A percentile compares a stretch with the other conserved stretches of the same genome.
Conservation (phyloP, 805 yeast genomes). For the Metschnikowia orientalis region DNA sequence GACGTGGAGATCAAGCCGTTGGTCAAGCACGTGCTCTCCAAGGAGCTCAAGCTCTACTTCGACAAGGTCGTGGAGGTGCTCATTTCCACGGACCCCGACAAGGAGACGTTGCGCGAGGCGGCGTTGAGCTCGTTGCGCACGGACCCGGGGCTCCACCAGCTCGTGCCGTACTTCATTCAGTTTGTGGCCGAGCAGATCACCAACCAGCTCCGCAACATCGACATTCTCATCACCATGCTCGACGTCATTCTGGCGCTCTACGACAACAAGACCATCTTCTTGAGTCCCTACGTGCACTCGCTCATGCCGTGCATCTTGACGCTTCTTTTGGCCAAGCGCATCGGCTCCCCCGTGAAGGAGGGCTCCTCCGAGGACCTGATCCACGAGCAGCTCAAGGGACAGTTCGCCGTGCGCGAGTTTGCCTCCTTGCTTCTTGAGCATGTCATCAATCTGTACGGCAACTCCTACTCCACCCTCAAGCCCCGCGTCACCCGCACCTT, state of each 20-base stretch:
- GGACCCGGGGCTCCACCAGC: slow-evolving; percentile 95
- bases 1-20: slow-evolving; percentile 74
- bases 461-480: slow-evolving; percentile 80
- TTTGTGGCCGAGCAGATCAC: slow-evolving; percentile 95
- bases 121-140: slow-evolving; percentile 80
- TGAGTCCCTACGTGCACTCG: slow-evolving; percentile 95
- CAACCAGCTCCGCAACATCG: slow-evolving; percentile 70
- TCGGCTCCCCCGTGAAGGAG: slow-evolving; percentile 53
- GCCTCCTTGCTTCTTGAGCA: slow-evolving; percentile 80
- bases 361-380: slow-evolving; percentile 27
- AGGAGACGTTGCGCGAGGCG: slow-evolving; percentile 61
- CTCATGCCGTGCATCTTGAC: slow-evolving; percentile 96
- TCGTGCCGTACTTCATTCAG: slow-evolving; percentile 94
- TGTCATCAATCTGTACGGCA: slow-evolving; percentile 75
- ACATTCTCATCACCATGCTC: slow-evolving; percentile 73
- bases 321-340: slow-evolving; percentile 76
- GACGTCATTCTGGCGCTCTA: slow-evolving; percentile 83
- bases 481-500: slow-evolving; percentile 93
- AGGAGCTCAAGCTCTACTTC: slow-evolving; percentile 89
- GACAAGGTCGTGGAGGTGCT: slow-evolving; percentile 84
- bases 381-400: slow-evolving; percentile 28
- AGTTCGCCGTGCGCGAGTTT: slow-evolving; percentile 72
- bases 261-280: slow-evolving; percentile 76
- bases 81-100: slow-evolving; percentile 50
- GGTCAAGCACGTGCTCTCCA: slow-evolving; percentile 91